Evolutionary conservation across 352 stramenopile species (phyloP).

Genomic region (Pythium dissimile): DNA sequence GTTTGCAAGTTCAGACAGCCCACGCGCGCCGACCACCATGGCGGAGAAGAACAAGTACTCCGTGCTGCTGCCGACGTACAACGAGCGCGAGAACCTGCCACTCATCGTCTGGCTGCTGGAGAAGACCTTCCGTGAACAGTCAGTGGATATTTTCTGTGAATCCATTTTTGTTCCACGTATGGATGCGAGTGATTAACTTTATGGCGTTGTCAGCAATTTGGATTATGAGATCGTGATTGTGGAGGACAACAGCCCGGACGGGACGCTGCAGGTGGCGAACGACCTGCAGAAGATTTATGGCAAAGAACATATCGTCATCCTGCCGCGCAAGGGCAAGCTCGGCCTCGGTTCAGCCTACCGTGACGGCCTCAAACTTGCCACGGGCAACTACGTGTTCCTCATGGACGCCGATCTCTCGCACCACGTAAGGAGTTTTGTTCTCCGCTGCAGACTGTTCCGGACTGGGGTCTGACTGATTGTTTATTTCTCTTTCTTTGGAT

Average conservation of each 20-base stretch:
- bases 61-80: slow-evolving; percentile 97
- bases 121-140: slow-evolving; percentile 91
- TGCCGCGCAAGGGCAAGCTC: slow-evolving; percentile 94
- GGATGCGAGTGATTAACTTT: neutral
- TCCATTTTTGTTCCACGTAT: neutral
- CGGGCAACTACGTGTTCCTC: slow-evolving; percentile 94
- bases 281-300: slow-evolving; percentile 90
- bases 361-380: slow-evolving; percentile 91
- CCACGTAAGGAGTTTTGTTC: slow-evolving; percentile 60
- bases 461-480: neutral
- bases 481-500: too few species aligned
- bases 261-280: slow-evolving; percentile 93
- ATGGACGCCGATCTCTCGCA: slow-evolving; percentile 99
- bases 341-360: slow-evolving; percentile 96
- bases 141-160: neutral
- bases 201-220: slow-evolving; percentile 48
- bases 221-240: slow-evolving; percentile 97
- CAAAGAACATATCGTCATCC: slow-evolving; percentile 90
- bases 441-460: neutral
- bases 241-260: slow-evolving; percentile 97
- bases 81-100: slow-evolving; percentile 98
- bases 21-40: slow-evolving; percentile 1
- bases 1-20: too few species aligned
- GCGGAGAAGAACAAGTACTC: slow-evolving; percentile 79
- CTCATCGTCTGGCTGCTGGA: slow-evolving; percentile 97